Evolutionary conservation across 2,329 filamentous ascomycete genomes (phyloP).

Genomic region (Diaporthe citriasiana): DNA sequence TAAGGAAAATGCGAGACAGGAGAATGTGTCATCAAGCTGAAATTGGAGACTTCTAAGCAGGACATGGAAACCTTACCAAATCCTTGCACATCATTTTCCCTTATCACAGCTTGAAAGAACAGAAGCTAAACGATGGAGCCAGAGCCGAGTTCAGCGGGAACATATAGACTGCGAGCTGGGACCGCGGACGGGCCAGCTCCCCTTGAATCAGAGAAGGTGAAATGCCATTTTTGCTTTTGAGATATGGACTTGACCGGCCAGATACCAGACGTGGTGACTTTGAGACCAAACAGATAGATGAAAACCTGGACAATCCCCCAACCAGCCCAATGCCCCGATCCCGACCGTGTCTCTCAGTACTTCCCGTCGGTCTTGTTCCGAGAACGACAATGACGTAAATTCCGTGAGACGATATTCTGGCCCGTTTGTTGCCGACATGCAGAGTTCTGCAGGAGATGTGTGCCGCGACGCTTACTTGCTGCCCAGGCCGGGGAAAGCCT

Average conservation of each 20-base stretch:
- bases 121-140: neutral
- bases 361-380: conserved; percentile 17
- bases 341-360: conserved; percentile 29
- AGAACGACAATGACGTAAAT: conserved; percentile 20
- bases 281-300: conserved; percentile 37
- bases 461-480: conserved; percentile 55
- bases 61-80: conserved; percentile 42
- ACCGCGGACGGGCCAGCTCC: neutral
- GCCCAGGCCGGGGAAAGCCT: conserved; percentile 73
- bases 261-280: conserved; percentile 19
- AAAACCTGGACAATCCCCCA: conserved; percentile 28
- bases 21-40: neutral
- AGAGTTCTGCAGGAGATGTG: conserved; percentile 30
- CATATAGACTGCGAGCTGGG: neutral
- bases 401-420: conserved; percentile 35
- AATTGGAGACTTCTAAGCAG: conserved; percentile 35
- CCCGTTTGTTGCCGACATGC: conserved; percentile 25
- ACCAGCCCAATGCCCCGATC: conserved; percentile 36
- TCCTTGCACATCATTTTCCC: neutral
- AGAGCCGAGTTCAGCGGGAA: neutral
- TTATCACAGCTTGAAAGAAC: neutral
- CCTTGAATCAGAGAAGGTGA: conserved; percentile 31
- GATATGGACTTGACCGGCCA: conserved; percentile 39
- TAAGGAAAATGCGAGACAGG: neutral
- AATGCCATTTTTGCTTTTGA: conserved; percentile 42